A percentile compares a stretch with the other conserved stretches of the same genome.
These are phyloP conservation scores for Sugiyamaella xylanicola DNA, from an alignment of 1,139 yeast genomes.

Conservation along the genomic window DNA sequence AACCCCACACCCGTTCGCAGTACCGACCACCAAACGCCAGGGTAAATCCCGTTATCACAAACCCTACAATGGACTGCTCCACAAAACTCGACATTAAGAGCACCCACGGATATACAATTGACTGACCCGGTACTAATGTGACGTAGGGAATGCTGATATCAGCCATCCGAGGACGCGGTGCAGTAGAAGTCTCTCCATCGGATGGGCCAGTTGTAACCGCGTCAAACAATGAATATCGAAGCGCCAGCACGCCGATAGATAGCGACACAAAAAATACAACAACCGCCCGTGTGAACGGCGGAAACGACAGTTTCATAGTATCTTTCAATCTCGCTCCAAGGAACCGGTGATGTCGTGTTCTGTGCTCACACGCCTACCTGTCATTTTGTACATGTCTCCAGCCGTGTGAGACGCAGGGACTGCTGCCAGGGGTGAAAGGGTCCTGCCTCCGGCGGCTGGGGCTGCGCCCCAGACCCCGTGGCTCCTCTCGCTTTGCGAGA, in stretches of 20 bases:
- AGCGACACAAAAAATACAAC: conserved; percentile 39
- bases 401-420: background rate
- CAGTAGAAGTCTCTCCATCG: conserved; percentile 28
- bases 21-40: conserved; percentile 57
- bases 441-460: background rate
- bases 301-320: conserved; percentile 36
- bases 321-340: too few relatives aligned
- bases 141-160: conserved; percentile 58
- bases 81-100: conserved; percentile 70
- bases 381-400: background rate
- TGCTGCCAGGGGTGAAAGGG: background rate
- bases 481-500: background rate
- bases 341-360: background rate
- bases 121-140: conserved; percentile 68
- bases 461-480: background rate
- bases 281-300: conserved; percentile 47
- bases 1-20: conserved; percentile 59
- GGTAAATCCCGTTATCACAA: conserved; percentile 52
- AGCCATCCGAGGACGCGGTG: conserved; percentile 8
- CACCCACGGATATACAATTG: conserved; percentile 73
- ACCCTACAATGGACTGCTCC: conserved; percentile 59
- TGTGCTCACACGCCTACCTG: background rate
- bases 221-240: conserved; percentile 33
- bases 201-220: background rate
- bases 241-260: conserved; percentile 38